Conservation (phyloP, 2,329 filamentous ascomycete species). For the Fonsecaea monophora region DNA sequence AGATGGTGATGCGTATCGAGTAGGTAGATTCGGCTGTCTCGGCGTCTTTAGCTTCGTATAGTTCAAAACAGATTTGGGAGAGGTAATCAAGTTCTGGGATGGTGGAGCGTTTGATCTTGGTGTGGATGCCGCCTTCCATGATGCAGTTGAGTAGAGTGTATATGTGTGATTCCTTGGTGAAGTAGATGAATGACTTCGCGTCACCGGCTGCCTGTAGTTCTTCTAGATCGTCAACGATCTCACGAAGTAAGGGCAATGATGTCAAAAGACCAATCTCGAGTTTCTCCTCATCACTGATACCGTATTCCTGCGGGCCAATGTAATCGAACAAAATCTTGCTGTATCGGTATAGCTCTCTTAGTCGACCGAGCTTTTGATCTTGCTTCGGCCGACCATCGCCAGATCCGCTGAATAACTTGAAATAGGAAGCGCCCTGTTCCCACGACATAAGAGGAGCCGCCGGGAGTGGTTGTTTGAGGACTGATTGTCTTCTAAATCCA, state of each 20-base stretch:
- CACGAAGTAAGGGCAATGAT: slow-evolving; percentile 88
- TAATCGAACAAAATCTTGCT: slow-evolving; percentile 97
- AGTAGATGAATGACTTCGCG: slow-evolving; percentile 97
- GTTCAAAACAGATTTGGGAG: slow-evolving; percentile 95
- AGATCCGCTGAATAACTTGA: slow-evolving; percentile 84
- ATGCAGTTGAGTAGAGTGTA: slow-evolving; percentile 98
- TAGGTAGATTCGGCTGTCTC: slow-evolving; percentile 84
- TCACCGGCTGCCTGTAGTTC: slow-evolving; percentile 95
- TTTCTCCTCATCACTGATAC: slow-evolving; percentile 93
- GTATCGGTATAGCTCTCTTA: slow-evolving; percentile 90
- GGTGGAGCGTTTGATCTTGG: slow-evolving; percentile 92
- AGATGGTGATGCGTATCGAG: slow-evolving; percentile 94
- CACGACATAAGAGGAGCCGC: slow-evolving; percentile 61
- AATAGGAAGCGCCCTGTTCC: slow-evolving; percentile 73
- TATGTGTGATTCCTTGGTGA: slow-evolving; percentile 98
- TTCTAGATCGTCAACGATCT: slow-evolving; percentile 96
- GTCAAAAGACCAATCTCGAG: slow-evolving; percentile 97
- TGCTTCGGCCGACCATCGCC: slow-evolving; percentile 77
- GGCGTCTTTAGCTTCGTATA: slow-evolving; percentile 91
- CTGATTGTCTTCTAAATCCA: slow-evolving; percentile 61
- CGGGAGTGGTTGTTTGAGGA: slow-evolving; percentile 50
- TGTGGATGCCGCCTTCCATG: slow-evolving; percentile 92
- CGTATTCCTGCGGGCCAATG: slow-evolving; percentile 97
- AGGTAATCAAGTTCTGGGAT: slow-evolving; percentile 98
- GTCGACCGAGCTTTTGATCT: slow-evolving; percentile 82